Conservation (phyloP, 2,329 filamentous ascomycete genomes). For the Stenocarpella maydis region DNA sequence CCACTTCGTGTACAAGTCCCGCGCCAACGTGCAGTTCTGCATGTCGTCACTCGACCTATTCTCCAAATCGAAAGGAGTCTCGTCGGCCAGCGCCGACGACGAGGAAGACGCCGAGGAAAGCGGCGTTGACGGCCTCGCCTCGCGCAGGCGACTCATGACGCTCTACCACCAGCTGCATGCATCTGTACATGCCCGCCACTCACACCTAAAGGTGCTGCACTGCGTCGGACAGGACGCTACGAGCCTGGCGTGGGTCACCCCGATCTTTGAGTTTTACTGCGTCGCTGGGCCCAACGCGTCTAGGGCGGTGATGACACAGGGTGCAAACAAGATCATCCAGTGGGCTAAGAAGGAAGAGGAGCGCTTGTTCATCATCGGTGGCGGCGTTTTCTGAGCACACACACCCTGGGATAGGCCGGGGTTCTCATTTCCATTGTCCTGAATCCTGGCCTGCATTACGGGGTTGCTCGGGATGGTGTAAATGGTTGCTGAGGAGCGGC, state of each 20-base stretch:
- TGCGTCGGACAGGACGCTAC: slow-evolving; percentile 77
- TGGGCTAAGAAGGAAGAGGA: slow-evolving; percentile 95
- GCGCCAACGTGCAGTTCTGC: slow-evolving; percentile 92
- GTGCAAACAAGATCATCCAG: slow-evolving; percentile 87
- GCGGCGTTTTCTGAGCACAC: slow-evolving; percentile 76
- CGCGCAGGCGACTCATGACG: slow-evolving; percentile 77
- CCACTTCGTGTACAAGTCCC: slow-evolving; percentile 96
- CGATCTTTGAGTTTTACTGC: slow-evolving; percentile 92
- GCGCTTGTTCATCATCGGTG: slow-evolving; percentile 93
- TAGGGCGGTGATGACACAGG: slow-evolving; percentile 75
- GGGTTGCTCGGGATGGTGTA: not conserved
- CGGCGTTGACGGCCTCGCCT: slow-evolving; percentile 53
- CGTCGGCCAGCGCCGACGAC: slow-evolving; percentile 31
- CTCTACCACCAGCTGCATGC: slow-evolving; percentile 88
- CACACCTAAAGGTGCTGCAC: slow-evolving; percentile 87
- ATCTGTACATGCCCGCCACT: slow-evolving; percentile 82
- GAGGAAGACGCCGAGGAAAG: not conserved
- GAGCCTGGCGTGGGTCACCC: slow-evolving; percentile 89
- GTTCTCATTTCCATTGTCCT: not conserved
- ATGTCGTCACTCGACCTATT: slow-evolving; percentile 83
- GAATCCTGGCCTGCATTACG: not conserved
- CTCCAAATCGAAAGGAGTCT: slow-evolving; percentile 53
- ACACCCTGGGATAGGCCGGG: not conserved
- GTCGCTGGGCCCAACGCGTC: slow-evolving; percentile 81
- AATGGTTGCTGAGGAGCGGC: not conserved